phyloP scores from a whole-genome alignment of 202 grass and related monocot genomes.

The Digitaria exilis region DNA sequence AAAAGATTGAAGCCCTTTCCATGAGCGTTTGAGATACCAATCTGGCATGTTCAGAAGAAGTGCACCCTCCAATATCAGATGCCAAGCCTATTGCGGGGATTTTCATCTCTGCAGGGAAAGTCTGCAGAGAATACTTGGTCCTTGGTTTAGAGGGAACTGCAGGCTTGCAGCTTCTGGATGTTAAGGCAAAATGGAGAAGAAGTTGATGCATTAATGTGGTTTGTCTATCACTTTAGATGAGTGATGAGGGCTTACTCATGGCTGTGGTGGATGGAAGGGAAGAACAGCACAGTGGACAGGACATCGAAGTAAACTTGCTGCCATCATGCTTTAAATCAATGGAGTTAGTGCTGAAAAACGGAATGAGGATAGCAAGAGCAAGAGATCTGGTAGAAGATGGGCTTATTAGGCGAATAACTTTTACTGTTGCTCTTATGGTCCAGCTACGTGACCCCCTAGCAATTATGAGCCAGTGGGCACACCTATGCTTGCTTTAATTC shows the following conservation, averaged over 20 bases:
- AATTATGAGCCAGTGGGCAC: constrained; percentile 92
- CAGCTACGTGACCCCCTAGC: constrained; percentile 81
- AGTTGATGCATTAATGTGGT: constrained; percentile 93
- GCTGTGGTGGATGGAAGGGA: constrained; percentile 76
- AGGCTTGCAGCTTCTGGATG: constrained; percentile 88
- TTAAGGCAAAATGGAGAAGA: constrained; percentile 71
- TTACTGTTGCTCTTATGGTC: constrained; percentile 92
- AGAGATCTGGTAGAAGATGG: constrained; percentile 81
- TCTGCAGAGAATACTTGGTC: constrained; percentile 52
- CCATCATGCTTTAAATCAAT: constrained; percentile 97
- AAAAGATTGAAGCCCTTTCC: constrained; percentile 96
- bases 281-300: constrained; percentile 70
- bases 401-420: constrained; percentile 95
- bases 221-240: constrained; percentile 90
- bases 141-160: constrained; percentile 94
- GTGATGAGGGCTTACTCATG: constrained; percentile 92
- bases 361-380: constrained; percentile 62
- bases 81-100: constrained; percentile 64
- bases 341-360: constrained; percentile 63
- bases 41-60: constrained; percentile 92
- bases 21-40: constrained; percentile 94
- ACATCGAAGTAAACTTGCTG: constrained; percentile 91
- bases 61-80: constrained; percentile 86
- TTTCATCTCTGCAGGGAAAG: constrained; percentile 86
- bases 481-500: constrained; percentile 93